Evolutionary conservation across 441 rosid species (phyloP), one percentile per base, ranked within the genome.

Genomic region (Pelargonium fulgidum): DNA sequence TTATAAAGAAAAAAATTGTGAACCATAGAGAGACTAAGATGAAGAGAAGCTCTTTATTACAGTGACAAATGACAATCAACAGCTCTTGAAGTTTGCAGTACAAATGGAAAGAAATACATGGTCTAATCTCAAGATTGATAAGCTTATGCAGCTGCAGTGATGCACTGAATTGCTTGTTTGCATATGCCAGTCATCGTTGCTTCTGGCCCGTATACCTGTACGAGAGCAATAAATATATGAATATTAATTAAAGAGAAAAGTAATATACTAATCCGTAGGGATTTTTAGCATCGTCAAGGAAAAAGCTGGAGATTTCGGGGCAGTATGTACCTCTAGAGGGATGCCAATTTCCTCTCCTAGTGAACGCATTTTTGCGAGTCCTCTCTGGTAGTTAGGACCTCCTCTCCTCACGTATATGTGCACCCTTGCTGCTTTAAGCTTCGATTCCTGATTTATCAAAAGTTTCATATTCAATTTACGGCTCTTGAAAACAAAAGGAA

Each of bases 361-460:
- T 39, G 76, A 65, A 24, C 86, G 67, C 86, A 82, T 82, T 74
- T 71, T 80, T 7, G 77, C 86, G 16, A 88, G 93, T 56, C 93
- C 93, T 72, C 65, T 86, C 80, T 88, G 90, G 83, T 84, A 88
- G 48, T 88, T 88, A 24, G 82, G 83, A 68, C 83, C 88, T 72
- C 84, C 84, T 75, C 85, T 77, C 80, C 84, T 80, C 72, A 88
- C 93, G 68, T 79, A 83, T 63, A 88, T 74, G 81, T 78, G 73
- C 84, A 86, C 84, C 73, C 81, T 78, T 7, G 90, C 83, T 12
- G 90, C 86, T 78, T 88, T 88, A 72, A 86, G 90, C 81, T 84
- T 86, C 54, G 91, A 72, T 70, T 83, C 89, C 87, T 81, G 75
- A 75, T 66, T 36, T 50, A 14, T 12, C 45, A 70, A 44, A 44